A percentile compares a stretch with the other conserved stretches of the same genome.
Conservation (phyloP, 2,329 filamentous ascomycete genomes). For the Pseudogymnoascus sp. region DNA sequence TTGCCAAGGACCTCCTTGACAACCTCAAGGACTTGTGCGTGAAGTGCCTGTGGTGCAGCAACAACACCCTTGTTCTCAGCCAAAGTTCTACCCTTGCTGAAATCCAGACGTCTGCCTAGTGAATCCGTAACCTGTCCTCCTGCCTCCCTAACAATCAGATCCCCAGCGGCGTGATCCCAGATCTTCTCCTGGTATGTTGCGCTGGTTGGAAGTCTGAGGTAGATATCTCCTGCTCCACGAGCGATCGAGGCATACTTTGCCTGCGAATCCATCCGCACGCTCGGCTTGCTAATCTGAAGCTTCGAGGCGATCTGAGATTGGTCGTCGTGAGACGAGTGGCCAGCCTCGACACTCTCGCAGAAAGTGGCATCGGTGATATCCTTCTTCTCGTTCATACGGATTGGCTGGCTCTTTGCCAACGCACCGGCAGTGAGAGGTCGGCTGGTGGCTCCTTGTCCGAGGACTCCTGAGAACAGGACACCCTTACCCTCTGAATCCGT, state of each 20-base stretch:
- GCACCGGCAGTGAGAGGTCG: slow-evolving; percentile 56
- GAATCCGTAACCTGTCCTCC: slow-evolving; percentile 89
- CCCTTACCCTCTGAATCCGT: slow-evolving; percentile 69
- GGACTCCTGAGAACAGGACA: slow-evolving; percentile 79
- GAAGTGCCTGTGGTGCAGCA: slow-evolving; percentile 71
- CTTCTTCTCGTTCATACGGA: slow-evolving; percentile 70
- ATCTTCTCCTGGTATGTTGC: slow-evolving; percentile 97
- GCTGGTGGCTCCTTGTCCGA: slow-evolving; percentile 72
- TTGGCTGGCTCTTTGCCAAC: slow-evolving; percentile 51
- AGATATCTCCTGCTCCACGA: slow-evolving; percentile 87
- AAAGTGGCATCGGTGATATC: slow-evolving; percentile 78
- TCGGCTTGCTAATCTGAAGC: slow-evolving; percentile 81
- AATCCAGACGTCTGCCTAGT: slow-evolving; percentile 76
- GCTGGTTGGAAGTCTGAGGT: slow-evolving; percentile 78
- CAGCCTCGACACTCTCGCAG: slow-evolving; percentile 93
- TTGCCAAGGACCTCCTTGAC: slow-evolving; percentile 69
- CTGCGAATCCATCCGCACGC: slow-evolving; percentile 94
- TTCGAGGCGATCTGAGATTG: slow-evolving; percentile 75
- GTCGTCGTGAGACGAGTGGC: slow-evolving; percentile 82
- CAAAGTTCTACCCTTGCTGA: slow-evolving; percentile 77
- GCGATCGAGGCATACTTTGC: slow-evolving; percentile 97
- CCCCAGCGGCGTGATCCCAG: slow-evolving; percentile 96
- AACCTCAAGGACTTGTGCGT: slow-evolving; percentile 66
- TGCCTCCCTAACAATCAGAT: slow-evolving; percentile 88
- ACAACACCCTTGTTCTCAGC: slow-evolving; percentile 89